Base-by-base conservation (phyloP, 2,329 filamentous ascomycete species). In the Paramyrothecium sp. region DNA sequence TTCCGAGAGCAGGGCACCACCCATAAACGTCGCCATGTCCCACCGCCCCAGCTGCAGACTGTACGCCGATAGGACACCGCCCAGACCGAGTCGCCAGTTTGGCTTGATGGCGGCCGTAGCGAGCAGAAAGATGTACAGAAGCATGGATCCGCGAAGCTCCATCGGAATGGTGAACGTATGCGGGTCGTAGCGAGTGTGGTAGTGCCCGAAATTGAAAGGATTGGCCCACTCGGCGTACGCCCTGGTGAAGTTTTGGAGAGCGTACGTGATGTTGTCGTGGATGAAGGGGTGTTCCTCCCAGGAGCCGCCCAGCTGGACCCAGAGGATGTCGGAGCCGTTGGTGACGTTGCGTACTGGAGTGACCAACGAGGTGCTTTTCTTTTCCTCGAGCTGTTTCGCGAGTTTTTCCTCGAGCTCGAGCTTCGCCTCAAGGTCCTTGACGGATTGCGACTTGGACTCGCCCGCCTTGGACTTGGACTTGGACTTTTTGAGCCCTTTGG, bases 161-260 rank as follows among this genome's bases (percentile, higher is more conserved):
- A 76, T 75, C 2, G 74, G 74, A 20, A 77, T 76, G 3, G 74
- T 77, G 50, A 73, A 77, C 0, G 73, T 75, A 54, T 77, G 74
- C 7, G 74, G 74, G 54, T 77, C 74, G 56, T 76, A 76, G 7
- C 74, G 72, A 12, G 73, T 64, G 51, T 76, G 71, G 47, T 74
- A 73, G 30, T 73, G 70, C 7, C 69, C 68, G 51, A 73, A 75
- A 61, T 71, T 74, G 66, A 75, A 76, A 1, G 73, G 73, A 47
- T 76, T 76, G 12, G 71, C 74, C 74, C 74, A 77, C 54, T 77
- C 73, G 1, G 67, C 62, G 30, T 74, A 75, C 1, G 66, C 66
- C 16, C 72, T 62, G 1, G 71, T 72, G 54, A 76, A 77, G 62
- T 76, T 74, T 51, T 70, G 63, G 26, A 75, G 59, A 1, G 74